A percentile compares a stretch with the other conserved stretches of the same genome.
Evolutionary conservation across 2,329 filamentous ascomycete genomes (phyloP).

Genomic region (Phialemoniopsis sp.): DNA sequence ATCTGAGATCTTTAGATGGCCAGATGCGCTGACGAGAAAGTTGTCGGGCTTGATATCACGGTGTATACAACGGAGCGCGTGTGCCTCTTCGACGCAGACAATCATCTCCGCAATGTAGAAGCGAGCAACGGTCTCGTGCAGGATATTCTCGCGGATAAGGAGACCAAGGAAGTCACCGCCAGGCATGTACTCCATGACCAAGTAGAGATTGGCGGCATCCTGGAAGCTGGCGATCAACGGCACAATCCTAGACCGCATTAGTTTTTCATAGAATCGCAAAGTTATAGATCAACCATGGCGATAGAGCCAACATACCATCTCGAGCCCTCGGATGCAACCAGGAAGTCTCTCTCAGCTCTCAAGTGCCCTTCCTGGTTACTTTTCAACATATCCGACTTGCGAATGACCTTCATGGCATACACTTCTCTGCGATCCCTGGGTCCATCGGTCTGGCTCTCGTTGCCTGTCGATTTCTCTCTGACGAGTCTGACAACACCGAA

Average conservation of each 20-base stretch:
- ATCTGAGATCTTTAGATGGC: conserved; percentile 92
- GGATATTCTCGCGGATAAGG: conserved; percentile 77
- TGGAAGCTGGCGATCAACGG: conserved; percentile 87
- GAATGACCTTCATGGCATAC: conserved; percentile 96
- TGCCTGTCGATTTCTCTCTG: conserved; percentile 47
- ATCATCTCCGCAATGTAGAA: conserved; percentile 98
- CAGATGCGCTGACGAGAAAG: conserved; percentile 82
- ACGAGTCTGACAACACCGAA: conserved; percentile 91
- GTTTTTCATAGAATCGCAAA: too few relatives aligned
- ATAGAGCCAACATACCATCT: conserved; percentile 66
- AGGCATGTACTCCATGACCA: conserved; percentile 98
- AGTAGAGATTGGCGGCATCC: conserved; percentile 76
- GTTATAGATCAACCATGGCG: too few relatives aligned
- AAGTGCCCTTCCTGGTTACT: conserved; percentile 91
- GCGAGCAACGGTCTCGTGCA: conserved; percentile 72
- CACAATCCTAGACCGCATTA: conserved; percentile 59
- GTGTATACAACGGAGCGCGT: conserved; percentile 86
- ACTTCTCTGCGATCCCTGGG: conserved; percentile 42
- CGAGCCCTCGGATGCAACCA: conserved; percentile 84
- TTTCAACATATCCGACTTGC: conserved; percentile 87
- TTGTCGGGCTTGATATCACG: conserved; percentile 97
- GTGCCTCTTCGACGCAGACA: conserved; percentile 87
- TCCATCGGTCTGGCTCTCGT: conserved; percentile 3
- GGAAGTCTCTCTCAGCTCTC: conserved; percentile 84
- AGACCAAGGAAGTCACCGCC: conserved; percentile 90